Evolutionary conservation across 345 rosid species (phyloP).

Genomic region (Melastoma malabathricum): DNA sequence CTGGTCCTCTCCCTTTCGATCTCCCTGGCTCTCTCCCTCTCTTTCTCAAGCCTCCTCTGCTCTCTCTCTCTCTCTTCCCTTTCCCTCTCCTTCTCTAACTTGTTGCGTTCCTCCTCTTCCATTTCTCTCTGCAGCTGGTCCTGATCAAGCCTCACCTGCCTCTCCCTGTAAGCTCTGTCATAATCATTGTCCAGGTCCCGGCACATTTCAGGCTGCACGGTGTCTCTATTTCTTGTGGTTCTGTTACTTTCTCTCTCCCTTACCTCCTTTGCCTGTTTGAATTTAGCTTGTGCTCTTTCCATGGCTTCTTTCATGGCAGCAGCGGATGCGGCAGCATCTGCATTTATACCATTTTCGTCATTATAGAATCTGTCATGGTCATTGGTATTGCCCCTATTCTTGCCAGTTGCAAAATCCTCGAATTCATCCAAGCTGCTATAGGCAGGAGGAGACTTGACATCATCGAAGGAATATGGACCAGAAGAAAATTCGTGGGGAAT

Average conservation of each 20-base stretch:
- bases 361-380: conserved; percentile 33
- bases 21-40: conserved; percentile 52
- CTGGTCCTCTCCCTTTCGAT: conserved; percentile 68
- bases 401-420: conserved; percentile 54
- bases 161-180: conserved; percentile 48
- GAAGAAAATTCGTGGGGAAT: conserved; percentile 37
- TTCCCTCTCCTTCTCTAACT: conserved; percentile 52
- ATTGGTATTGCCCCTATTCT: conserved; percentile 25
- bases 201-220: conserved; percentile 36
- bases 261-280: conserved; percentile 70
- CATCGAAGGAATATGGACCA: conserved; percentile 35
- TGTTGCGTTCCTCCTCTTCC: conserved; percentile 49
- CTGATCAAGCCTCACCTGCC: conserved; percentile 34
- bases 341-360: conserved; percentile 45
- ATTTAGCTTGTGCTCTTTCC: conserved; percentile 96
- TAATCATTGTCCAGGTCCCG: conserved; percentile 32
- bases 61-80: conserved; percentile 57
- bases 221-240: conserved; percentile 58
- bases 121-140: conserved; percentile 41
- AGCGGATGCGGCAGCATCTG: conserved; percentile 79
- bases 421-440: conserved; percentile 48
- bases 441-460: conserved; percentile 28
- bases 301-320: conserved; percentile 97
- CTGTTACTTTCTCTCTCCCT: conserved; percentile 68
- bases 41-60: conserved; percentile 46